These are phyloP conservation scores for Basidiobolus meristosporus DNA, from an alignment of 371 early-diverging fungal species.

Conservation along the genomic window DNA sequence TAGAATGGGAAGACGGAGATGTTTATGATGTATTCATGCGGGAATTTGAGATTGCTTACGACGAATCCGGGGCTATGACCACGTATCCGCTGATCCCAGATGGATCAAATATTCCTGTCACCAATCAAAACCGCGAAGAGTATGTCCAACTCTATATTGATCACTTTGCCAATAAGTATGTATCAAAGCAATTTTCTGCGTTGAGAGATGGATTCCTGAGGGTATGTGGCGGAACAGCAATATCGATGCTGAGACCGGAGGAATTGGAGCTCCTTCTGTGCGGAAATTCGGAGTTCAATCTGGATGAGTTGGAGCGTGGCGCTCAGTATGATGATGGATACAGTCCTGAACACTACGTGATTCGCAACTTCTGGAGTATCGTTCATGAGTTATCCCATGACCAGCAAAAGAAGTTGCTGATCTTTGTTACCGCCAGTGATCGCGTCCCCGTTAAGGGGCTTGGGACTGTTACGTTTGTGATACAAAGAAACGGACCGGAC, in stretches of 20 bases:
- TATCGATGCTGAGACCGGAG: conserved; percentile 48
- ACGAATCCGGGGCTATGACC: conserved; percentile 46
- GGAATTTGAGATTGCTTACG: conserved; percentile 59
- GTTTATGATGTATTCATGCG: conserved; percentile 69
- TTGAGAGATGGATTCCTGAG: conserved; percentile 80
- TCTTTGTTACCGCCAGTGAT: conserved; percentile 96
- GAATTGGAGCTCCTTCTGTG: conserved; percentile 90
- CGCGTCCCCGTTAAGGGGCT: conserved; percentile 91
- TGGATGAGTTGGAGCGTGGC: conserved; percentile 10
- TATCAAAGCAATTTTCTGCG: conserved; percentile 63
- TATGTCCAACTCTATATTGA: conserved; percentile 54
- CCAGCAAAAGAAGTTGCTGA: conserved; percentile 78
- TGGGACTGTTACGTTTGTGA: conserved; percentile 77
- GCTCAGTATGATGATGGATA: conserved; percentile 5
- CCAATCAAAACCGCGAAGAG: conserved; percentile 33
- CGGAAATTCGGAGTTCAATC: conserved; percentile 21
- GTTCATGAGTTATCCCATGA: conserved; percentile 62
- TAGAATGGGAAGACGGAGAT: conserved; percentile 42
- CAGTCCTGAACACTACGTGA: conserved; percentile 11
- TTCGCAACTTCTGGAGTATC: conserved; percentile 76
- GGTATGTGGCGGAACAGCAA: conserved; percentile 64
- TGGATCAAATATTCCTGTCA: conserved; percentile 51
- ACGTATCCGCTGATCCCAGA: conserved; percentile 43
- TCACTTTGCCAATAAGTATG: conserved; percentile 33
- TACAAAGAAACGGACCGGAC: conserved; percentile 95